phyloP scores from a whole-genome alignment of 345 rosid species.

The Aquilaria yunnanensis region DNA sequence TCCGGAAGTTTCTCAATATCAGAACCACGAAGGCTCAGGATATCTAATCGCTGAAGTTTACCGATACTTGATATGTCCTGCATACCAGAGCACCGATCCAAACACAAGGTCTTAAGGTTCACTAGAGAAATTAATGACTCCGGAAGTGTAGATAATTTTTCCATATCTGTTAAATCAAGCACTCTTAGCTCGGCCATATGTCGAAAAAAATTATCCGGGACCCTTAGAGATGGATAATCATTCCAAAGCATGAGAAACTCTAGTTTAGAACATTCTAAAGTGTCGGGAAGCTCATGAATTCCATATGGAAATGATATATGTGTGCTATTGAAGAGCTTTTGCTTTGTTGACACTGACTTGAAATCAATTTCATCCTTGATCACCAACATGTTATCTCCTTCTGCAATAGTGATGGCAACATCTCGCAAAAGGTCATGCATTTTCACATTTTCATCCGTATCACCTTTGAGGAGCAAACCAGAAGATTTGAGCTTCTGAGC shows the following conservation, averaged over 20 bases:
- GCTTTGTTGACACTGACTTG: neutral
- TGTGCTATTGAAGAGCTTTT: neutral
- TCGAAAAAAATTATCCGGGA: conserved; percentile 9
- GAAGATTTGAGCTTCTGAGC: conserved; percentile 11
- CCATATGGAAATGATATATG: neutral
- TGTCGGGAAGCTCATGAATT: conserved; percentile 12
- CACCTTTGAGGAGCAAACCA: conserved; percentile 11
- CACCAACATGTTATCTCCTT: conserved; percentile 5
- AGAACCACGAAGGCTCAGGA: conserved; percentile 1
- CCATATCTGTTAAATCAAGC: neutral
- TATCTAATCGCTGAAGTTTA: conserved; percentile 9
- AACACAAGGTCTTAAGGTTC: conserved; percentile 12
- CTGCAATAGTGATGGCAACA: conserved; percentile 16
- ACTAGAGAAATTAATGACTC: neutral
- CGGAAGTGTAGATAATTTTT: conserved; percentile 2
- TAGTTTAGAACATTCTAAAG: conserved; percentile 8
- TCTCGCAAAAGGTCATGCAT: conserved; percentile 27
- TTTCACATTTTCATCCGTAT: neutral
- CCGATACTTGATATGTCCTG: neutral
- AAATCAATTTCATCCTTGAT: neutral
- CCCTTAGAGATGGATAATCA: neutral
- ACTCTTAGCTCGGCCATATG: conserved; percentile 15
- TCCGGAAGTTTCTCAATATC: conserved; percentile 7
- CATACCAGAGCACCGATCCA: neutral
- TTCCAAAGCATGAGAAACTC: neutral